Conservation (phyloP, 192 early-diverging fungal genomes). For the Phycomyces blakesleeanus region DNA sequence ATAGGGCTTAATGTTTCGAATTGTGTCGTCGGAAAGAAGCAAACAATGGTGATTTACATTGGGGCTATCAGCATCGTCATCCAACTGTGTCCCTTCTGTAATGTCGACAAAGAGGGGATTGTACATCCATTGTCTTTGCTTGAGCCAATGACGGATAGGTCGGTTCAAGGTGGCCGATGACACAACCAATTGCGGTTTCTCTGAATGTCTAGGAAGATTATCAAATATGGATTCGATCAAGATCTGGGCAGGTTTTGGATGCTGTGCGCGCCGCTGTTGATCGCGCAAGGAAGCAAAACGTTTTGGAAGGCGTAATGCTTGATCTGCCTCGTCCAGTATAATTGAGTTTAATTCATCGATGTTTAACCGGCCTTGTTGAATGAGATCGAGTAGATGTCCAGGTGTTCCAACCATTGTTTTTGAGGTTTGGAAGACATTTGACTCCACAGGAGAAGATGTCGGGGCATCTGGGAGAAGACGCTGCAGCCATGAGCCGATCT, state of each 20-base stretch:
- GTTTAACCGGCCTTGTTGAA: constrained; percentile 31
- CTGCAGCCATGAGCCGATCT: constrained; percentile 43
- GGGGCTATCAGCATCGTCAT: constrained; percentile 2
- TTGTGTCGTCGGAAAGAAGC: constrained; percentile 37
- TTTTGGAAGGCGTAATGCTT: constrained; percentile 48
- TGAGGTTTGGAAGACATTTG: constrained; percentile 12
- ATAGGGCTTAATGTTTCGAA: constrained; percentile 38
- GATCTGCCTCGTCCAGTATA: constrained; percentile 52
- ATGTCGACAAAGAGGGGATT: constrained; percentile 61
- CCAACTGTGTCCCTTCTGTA: constrained; percentile 28
- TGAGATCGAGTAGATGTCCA: constrained; percentile 26
- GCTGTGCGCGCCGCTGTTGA: constrained; percentile 31
- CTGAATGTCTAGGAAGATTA: neutral
- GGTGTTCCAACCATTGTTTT: constrained; percentile 44
- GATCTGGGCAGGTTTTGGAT: constrained; percentile 48
- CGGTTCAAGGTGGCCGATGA: constrained; percentile 74
- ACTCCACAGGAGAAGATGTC: neutral
- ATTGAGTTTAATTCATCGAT: constrained; percentile 34
- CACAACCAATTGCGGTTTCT: constrained; percentile 50
- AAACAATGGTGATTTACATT: constrained; percentile 51
- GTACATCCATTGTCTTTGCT: constrained; percentile 43
- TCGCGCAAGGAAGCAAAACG: constrained; percentile 42
- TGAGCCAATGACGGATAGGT: constrained; percentile 51
- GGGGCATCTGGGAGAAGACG: constrained; percentile 22
- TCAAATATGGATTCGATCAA: constrained; percentile 28